These are phyloP conservation scores for Fusarium tuaranense DNA, from an alignment of 2,329 filamentous ascomycete genomes.

Conservation along the genomic window DNA sequence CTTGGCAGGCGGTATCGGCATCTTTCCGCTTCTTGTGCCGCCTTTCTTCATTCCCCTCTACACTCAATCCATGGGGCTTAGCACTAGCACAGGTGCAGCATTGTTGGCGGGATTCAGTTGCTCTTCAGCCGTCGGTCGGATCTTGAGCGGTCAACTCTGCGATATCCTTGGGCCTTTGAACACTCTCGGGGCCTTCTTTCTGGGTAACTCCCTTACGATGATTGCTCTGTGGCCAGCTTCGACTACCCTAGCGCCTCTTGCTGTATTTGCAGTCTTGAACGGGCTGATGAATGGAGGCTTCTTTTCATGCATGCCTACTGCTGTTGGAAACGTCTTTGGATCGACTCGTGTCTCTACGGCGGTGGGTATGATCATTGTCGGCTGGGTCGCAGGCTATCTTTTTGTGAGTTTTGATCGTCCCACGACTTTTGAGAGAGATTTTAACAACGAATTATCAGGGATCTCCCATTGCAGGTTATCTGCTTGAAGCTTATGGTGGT, in stretches of 20 bases:
- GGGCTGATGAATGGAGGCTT: slow-evolving; percentile 72
- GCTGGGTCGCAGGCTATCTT: slow-evolving; percentile 71
- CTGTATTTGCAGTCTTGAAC: slow-evolving; percentile 70
- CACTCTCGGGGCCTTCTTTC: slow-evolving; percentile 61
- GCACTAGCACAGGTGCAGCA: slow-evolving; percentile 64
- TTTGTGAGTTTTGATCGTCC: slow-evolving; percentile 55
- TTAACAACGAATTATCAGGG: slow-evolving; percentile 57
- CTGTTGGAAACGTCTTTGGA: slow-evolving; percentile 70
- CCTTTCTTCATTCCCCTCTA: slow-evolving; percentile 72
- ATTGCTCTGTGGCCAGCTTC: slow-evolving; percentile 71
- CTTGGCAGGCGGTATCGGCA: slow-evolving; percentile 64
- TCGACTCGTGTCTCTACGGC: slow-evolving; percentile 65
- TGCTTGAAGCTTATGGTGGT: slow-evolving; percentile 67
- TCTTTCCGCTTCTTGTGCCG: slow-evolving; percentile 70
- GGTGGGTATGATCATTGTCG: slow-evolving; percentile 72
- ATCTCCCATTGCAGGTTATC: slow-evolving; percentile 70
- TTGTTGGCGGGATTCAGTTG: slow-evolving; percentile 72
- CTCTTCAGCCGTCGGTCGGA: slow-evolving; percentile 67
- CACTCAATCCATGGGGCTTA: slow-evolving; percentile 64
- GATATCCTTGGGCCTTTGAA: slow-evolving; percentile 68
- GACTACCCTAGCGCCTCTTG: slow-evolving; percentile 63
- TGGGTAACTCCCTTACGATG: slow-evolving; percentile 68
- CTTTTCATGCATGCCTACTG: slow-evolving; percentile 73
- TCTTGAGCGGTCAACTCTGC: slow-evolving; percentile 64
- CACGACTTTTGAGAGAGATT: too few relatives aligned